Conservation (phyloP, 768 basidiomycete genomes). For the Leccinum pellstonianum region DNA sequence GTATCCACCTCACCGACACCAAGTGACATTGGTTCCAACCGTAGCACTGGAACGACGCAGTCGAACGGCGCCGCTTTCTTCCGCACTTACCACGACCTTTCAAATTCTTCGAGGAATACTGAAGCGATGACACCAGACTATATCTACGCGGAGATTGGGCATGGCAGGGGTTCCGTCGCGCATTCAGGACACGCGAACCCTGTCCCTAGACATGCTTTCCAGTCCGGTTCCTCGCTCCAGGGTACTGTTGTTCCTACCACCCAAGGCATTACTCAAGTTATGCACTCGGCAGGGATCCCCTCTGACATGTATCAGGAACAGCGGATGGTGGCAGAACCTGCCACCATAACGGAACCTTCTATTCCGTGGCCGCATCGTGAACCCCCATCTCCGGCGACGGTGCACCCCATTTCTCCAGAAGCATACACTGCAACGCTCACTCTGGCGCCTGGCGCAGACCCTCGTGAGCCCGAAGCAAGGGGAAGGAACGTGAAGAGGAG, state of each 20-base stretch:
- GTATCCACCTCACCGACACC: slow-evolving; percentile 56
- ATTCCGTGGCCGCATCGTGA: slow-evolving; percentile 47
- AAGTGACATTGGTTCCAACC: slow-evolving; percentile 58
- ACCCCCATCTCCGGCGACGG: slow-evolving; percentile 35
- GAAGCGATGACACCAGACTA: slow-evolving; percentile 71
- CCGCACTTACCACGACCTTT: slow-evolving; percentile 52
- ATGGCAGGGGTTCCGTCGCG: slow-evolving; percentile 53
- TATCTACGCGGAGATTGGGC: slow-evolving; percentile 74
- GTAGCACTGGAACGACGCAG: slow-evolving; percentile 49
- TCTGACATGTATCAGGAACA: slow-evolving; percentile 23
- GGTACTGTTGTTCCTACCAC: slow-evolving; percentile 19
- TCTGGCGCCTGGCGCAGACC: slow-evolving; percentile 30
- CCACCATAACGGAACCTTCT: slow-evolving; percentile 15
- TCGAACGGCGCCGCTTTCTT: slow-evolving; percentile 63
- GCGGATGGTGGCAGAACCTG: slow-evolving; percentile 11
- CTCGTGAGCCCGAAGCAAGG: slow-evolving; percentile 41
- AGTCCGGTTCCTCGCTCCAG: slow-evolving; percentile 23
- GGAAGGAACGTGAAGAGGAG: slow-evolving; percentile 65
- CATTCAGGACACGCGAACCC: slow-evolving; percentile 19
- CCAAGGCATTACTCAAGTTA: slow-evolving; percentile 35
- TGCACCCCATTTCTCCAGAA: slow-evolving; percentile 38
- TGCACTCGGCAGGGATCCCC: slow-evolving; percentile 34
- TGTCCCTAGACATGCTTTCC: slow-evolving; percentile 26
- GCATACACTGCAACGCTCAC: slow-evolving; percentile 39
- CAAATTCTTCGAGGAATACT: slow-evolving; percentile 41